Evolutionary conservation across 441 rosid genomes (phyloP).

Genomic region (Populus hybrid): DNA sequence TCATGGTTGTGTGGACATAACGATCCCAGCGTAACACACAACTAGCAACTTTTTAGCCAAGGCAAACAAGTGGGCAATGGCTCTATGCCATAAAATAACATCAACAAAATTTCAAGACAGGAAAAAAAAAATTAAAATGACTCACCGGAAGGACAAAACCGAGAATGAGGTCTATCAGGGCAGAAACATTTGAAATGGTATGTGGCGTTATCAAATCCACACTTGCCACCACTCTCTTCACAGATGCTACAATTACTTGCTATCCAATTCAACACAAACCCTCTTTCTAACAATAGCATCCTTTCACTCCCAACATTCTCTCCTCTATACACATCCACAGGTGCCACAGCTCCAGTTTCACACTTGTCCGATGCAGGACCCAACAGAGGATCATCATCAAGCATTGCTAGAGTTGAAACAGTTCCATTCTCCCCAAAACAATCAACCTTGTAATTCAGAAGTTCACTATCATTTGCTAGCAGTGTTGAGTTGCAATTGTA

Average conservation of each 20-base stretch:
- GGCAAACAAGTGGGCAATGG: no score
- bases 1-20: no score
- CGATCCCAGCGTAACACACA: no score
- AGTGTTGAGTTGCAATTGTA: constrained; percentile 30
- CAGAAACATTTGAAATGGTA: constrained; percentile 47
- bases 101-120: no score
- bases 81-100: no score
- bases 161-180: constrained; percentile 51
- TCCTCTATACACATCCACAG: constrained; percentile 22
- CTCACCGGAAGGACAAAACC: constrained; percentile 17
- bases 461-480: not conserved
- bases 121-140: not conserved
- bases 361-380: constrained; percentile 22
- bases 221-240: constrained; percentile 39
- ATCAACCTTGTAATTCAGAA: constrained; percentile 17
- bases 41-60: no score
- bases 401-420: constrained; percentile 26
- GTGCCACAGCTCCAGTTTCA: constrained; percentile 13
- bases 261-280: constrained; percentile 45
- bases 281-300: constrained; percentile 16
- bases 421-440: not conserved
- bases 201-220: constrained; percentile 32
- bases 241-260: constrained; percentile 44
- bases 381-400: constrained; percentile 19
- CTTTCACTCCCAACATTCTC: not conserved